Base-by-base conservation (phyloP, 768 basidiomycete species). In the Hygrophorus pudorinus region DNA sequence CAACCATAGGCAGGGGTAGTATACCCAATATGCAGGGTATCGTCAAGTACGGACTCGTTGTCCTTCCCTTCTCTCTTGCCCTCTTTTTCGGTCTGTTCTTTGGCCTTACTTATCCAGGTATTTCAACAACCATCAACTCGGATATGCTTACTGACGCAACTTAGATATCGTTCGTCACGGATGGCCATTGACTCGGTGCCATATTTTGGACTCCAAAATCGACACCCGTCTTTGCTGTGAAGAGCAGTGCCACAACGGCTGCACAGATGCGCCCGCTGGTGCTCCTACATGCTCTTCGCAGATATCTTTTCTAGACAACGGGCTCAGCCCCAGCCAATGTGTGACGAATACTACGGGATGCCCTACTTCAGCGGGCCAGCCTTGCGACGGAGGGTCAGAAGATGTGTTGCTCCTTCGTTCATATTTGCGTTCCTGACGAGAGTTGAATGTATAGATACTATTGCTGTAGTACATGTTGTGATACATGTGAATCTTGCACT, bases 11-110 rank as follows among this genome's bases (percentile, higher is more conserved):
- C n/a, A n/a, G n/a, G n/a, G n/a, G n/a, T n/a, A n/a, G n/a, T n/a
- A n/a, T 24, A 3, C 3, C 24, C 7, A 24, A 7, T 24, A 24
- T 24, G 24, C 24, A 24, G 24, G 24, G 24, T 7, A 7, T 24
- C 24, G 24, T 24, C 24, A 24, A 24, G 24, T 24, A 24, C 24
- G 24, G 24, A 7, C 24, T 24, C 7, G 7, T 24, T 24, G 24
- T 7, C 24, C 24, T 24, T 24, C 24, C 24, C 7, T 24, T 24
- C 24, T 50, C 53, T 0, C 38, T 54, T 3, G 46, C 29, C 5
- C 48, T 54, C 2, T 54, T 54, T 41, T 54, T 54, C 30, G 53
- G 53, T 2, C 38, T 54, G 1, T 54, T 54, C 30, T 54, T 54
- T 18, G 50, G 50, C 0, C 11, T 54, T 2, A 42, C 46, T 21